Percentiles rank a stretch among this genome's conserved stretches.
These are phyloP conservation scores for Neoboletus subvelutipes DNA, from an alignment of 768 basidiomycete species.

Conservation along the genomic window DNA sequence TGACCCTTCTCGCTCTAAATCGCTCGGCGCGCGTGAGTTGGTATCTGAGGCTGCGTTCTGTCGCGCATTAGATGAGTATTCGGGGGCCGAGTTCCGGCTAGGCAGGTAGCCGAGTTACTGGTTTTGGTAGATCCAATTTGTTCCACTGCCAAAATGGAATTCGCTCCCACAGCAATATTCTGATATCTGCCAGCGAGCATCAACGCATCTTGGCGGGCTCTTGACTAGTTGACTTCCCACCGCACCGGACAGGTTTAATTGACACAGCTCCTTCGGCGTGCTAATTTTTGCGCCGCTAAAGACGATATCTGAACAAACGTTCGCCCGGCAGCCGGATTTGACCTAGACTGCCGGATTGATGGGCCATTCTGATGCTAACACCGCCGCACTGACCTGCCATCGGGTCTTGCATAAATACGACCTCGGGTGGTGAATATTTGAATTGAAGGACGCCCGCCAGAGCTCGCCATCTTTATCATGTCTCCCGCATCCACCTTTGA, in stretches of 20 bases:
- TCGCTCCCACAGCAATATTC: background rate
- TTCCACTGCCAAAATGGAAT: background rate
- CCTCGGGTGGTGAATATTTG: background rate
- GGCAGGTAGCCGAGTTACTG: conserved; percentile 52
- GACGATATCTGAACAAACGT: background rate
- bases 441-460: background rate
- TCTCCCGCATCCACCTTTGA: conserved; percentile 3
- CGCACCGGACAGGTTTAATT: background rate
- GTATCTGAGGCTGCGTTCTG: conserved; percentile 61
- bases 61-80: conserved; percentile 70
- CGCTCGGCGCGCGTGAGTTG: conserved; percentile 10
- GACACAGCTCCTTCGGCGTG: background rate
- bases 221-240: background rate
- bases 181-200: background rate
- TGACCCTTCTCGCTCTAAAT: background rate
- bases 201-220: background rate
- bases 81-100: conserved; percentile 72
- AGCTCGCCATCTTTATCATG: conserved; percentile 12
- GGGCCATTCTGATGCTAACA: background rate
- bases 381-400: background rate
- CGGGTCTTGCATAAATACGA: conserved; percentile 26
- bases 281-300: background rate
- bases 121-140: conserved; percentile 5
- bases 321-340: background rate
- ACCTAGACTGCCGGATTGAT: background rate